Base-by-base conservation (phyloP, 2,329 filamentous ascomycete genomes). In the Trichoderma pleuroti region DNA sequence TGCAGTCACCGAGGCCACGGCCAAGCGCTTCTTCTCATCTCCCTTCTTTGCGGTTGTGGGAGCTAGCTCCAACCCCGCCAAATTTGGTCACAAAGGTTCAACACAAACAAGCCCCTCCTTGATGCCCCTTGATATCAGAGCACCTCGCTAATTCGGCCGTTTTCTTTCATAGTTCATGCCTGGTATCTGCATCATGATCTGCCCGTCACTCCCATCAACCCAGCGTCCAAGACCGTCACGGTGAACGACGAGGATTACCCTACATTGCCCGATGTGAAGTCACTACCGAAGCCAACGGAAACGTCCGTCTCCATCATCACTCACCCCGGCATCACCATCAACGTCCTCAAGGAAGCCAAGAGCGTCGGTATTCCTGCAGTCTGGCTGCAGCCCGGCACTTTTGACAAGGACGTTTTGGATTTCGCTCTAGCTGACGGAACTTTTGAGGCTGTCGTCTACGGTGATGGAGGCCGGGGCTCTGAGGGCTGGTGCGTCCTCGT, bases 381-480 rank as follows among this genome's bases (percentile, higher is more conserved):
- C 6, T 97, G 93, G 92, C 83, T 98, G 74, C 96, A 98, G 82
- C 96, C 96, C 0, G 96, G 95, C 1, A 94, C 90, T 18, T 98
- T 92, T 78, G 90, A 97, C 78, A 88, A 92, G 65, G 88, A 89
- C 71, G 91, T 93, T 26, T 78, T 97, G 73, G 83, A 86, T 52
- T 94, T 88, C 80, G 93, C 93, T 4, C 83, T 86, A 26, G 80
- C 77, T 72, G 83, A 91, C 74, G 83, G 81, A 7, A 82, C 81
- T 21, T 97, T 96, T 76, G 84, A 89, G 74, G 89, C 90, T 46
- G 91, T 93, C 42, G 91, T 93, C 54, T 88, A 85, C 72, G 90
- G 86, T 8, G 84, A 90, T 46, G 89, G 90, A 32, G 90, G 90
- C 30, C 77, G 81, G 32, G 92, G 92, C 9, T 81, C 83, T 63